Evolutionary conservation across 306 rosid genomes (phyloP).

Genomic region (Cicer cuneatum): DNA sequence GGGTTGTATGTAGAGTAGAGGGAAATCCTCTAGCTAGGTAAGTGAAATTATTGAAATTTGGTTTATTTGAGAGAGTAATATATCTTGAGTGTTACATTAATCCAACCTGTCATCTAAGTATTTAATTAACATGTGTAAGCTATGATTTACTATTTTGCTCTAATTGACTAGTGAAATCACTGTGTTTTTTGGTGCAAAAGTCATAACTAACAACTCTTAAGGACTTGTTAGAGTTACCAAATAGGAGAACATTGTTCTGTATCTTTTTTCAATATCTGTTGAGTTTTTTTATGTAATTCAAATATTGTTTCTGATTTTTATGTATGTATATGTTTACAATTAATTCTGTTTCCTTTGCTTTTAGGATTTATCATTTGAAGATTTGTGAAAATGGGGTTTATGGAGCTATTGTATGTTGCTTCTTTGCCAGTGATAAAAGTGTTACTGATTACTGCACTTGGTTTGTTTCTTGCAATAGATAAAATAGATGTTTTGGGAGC

Average conservation of each 20-base stretch:
- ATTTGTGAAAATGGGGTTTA: conserved; percentile 52
- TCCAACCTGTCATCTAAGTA: not conserved
- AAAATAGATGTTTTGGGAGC: conserved; percentile 47
- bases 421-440: conserved; percentile 56
- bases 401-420: conserved; percentile 54
- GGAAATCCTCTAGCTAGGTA: not conserved
- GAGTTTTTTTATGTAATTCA: not conserved
- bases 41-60: too few relatives aligned
- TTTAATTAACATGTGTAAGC: not conserved
- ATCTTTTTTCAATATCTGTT: not conserved
- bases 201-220: not conserved
- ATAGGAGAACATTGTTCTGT: not conserved
- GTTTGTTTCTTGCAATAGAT: conserved; percentile 60
- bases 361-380: conserved; percentile 38
- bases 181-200: not conserved
- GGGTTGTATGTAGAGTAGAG: not conserved
- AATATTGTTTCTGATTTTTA: not conserved
- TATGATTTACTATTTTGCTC: not conserved
- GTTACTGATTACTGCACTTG: conserved; percentile 52
- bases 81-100: not conserved
- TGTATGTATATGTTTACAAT: not conserved
- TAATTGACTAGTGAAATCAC: not conserved
- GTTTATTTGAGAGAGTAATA: not conserved
- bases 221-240: not conserved
- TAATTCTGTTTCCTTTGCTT: not conserved